Conservation (phyloP, 2,329 filamentous ascomycete species). For the Penicillium hesseltinei region DNA sequence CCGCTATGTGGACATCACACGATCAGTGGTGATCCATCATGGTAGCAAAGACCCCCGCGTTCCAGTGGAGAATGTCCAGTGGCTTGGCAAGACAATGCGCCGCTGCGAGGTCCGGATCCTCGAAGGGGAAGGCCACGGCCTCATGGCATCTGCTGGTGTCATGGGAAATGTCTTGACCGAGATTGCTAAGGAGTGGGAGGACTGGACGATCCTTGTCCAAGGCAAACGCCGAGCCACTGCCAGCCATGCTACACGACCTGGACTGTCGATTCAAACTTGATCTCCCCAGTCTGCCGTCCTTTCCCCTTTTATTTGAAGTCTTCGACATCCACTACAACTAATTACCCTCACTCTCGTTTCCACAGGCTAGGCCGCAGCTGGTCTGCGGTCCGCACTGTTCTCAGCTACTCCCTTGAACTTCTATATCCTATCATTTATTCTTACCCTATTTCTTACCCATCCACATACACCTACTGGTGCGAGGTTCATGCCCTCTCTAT, state of each 20-base stretch:
- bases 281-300: not conserved
- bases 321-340: not conserved
- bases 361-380: not conserved
- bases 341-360: constrained; percentile 7
- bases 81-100: constrained; percentile 92
- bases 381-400: not conserved
- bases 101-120: constrained; percentile 87
- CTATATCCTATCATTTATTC: not conserved
- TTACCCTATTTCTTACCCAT: not conserved
- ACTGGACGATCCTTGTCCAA: constrained; percentile 66
- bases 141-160: constrained; percentile 91
- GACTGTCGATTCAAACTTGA: constrained; percentile 21
- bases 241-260: constrained; percentile 18
- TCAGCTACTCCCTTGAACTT: constrained; percentile 1
- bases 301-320: not conserved
- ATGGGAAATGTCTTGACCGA: constrained; percentile 96
- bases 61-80: constrained; percentile 89
- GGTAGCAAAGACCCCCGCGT: constrained; percentile 87
- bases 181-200: constrained; percentile 90
- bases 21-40: constrained; percentile 89
- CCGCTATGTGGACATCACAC: constrained; percentile 91
- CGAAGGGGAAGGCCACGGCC: constrained; percentile 86
- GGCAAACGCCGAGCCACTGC: constrained; percentile 41
- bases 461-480: constrained; percentile 21
- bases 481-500: constrained; percentile 21